Evolutionary conservation across 352 stramenopile species (phyloP), one percentile per base, ranked within the genome.

Genomic region (Phytophthora ramorum): DNA sequence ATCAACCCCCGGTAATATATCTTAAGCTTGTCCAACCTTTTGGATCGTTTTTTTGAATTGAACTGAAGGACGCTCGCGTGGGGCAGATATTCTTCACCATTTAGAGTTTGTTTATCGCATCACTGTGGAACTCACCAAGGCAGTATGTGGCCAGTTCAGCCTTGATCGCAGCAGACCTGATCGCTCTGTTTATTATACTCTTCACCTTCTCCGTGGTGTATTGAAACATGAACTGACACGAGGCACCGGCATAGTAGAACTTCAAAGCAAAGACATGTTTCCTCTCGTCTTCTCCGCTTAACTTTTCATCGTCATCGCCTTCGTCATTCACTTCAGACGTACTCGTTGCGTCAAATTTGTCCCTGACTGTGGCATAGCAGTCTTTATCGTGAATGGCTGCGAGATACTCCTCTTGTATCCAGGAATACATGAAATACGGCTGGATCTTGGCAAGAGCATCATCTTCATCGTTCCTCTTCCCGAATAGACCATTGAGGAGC

Each of bases 211-310:
- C 14, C 12, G 59, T 65, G 1, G 66, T 20, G 44, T 48, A 63
- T 37, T 66, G 49, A 50, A 70, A 71, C 60, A 75, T 75, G 51
- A 72, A 71, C 13, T 51, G 51, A 45, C 62, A 72, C 17, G 58
- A 69, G 7, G 51, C 62, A 32, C 62, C 67, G 45, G 62, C 62
- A 50, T 68, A 76, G 47, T 67, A 76, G 24, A 76, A 58, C 40
- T 76, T 76, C 19, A 52, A 48, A 44, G 41, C 10, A 26, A 71
- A 19, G 5, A 41, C 49, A 44, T 66, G 20, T 17, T 13, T 55
- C 48, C 59, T 64, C 44, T 54, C 58, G 22, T 57, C 34, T 6
- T 48, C 43, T 12, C 24, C 43, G 24, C 20, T 34, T n/a, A 20
- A 26, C 32, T 38, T n/a, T 62, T 28, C 49, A 9, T 56, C 35